Conservation (phyloP, 2,329 filamentous ascomycete species). For the Acarospora socialis region DNA sequence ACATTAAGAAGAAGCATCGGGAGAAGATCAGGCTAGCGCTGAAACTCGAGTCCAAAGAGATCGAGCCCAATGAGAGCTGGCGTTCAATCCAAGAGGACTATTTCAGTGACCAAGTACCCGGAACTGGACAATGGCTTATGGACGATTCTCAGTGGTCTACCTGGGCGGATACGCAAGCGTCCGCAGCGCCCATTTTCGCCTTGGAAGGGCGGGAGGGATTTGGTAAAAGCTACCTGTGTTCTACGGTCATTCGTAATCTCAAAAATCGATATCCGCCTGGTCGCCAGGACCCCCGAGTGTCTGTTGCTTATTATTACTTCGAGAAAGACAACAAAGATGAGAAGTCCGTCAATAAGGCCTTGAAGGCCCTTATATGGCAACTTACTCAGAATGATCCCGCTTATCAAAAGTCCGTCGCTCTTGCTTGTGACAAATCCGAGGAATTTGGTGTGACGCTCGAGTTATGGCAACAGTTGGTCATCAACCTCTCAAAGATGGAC, state of each 20-base stretch:
- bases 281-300: constrained; percentile 7
- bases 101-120: constrained; percentile 8
- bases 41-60: constrained; percentile 11
- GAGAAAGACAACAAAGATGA: constrained; percentile 11
- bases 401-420: constrained; percentile 11
- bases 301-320: constrained; percentile 13
- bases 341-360: constrained; percentile 11
- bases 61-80: constrained; percentile 12
- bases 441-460: constrained; percentile 12
- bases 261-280: constrained; percentile 8
- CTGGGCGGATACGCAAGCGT: constrained; percentile 6
- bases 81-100: constrained; percentile 11
- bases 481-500: constrained; percentile 15
- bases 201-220: constrained; percentile 11
- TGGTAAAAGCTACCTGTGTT: constrained; percentile 12
- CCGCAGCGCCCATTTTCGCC: constrained; percentile 7
- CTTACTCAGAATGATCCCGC: constrained; percentile 10
- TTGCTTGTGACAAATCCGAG: constrained; percentile 12
- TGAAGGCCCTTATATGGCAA: constrained; percentile 11
- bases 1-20: constrained; percentile 5
- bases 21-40: constrained; percentile 12
- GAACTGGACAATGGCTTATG: constrained; percentile 10
- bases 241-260: constrained; percentile 9
- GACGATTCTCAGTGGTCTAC: constrained; percentile 10
- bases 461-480: constrained; percentile 12